Base-by-base conservation (phyloP, 2,329 filamentous ascomycete species). In the Aspergillus terreus region DNA sequence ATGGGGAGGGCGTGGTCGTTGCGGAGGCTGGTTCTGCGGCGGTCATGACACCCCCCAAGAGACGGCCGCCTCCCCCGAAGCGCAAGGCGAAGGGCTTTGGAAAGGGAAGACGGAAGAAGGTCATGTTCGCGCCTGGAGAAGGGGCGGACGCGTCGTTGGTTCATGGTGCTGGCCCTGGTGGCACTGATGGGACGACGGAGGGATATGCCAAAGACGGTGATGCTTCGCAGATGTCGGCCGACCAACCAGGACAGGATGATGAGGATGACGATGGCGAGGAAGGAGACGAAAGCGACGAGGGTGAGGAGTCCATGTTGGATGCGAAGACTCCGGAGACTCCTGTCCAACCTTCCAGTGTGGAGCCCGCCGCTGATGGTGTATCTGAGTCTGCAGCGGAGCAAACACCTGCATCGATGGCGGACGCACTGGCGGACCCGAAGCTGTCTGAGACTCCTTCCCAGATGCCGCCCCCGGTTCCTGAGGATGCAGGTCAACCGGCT, bases 31-130 rank as follows among this genome's bases (percentile, higher is more conserved):
- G 62, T 67, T 60, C 77, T 68, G 62, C 75, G 70, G 60, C 69
- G 42, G 68, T 71, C 9, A 60, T 68, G 59, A 78, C 78, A 19
- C 78, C 79, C 14, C 72, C 76, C 4, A 79, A 78, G 65, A 82
- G 86, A 65, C 83, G 86, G 54, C 86, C 86, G 0, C 86, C 86
- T 25, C 87, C 88, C 1, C 88, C 88, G 0, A 91, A 90, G 69
- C 86, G 89, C 69, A 95, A 92, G 77, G 78, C 82, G 44, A 92
- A 88, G 69, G 87, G 89, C 0, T 84, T 88, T 33, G 90, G 90
- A 6, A 83, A 90, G 56, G 89, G 89, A 14, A 81, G 84, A 56
- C 92, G 87, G 78, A 88, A 86, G 71, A 90, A 86, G 67, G 81
- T 84, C 40, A 79, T 80, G 55, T 83, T 84, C 58, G 68, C 69